Base-by-base conservation (phyloP, 202 grass and related monocot species). In the Zizania palustris region DNA sequence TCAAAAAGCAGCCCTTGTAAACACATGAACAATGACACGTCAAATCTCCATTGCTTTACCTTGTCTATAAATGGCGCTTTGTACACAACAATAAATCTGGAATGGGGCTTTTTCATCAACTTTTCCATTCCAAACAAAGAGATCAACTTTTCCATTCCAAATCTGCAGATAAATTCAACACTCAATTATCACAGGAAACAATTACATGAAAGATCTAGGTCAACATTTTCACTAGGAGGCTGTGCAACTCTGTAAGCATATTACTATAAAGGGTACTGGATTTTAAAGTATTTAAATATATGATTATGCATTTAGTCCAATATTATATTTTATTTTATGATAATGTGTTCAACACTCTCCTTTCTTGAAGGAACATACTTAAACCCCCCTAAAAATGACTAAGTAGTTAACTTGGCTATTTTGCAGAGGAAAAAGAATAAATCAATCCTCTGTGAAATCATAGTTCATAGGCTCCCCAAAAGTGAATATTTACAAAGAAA, bases 141-240 rank as follows among this genome's bases (percentile, higher is more conserved):
- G 65, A 67, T 14, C n/a, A 60, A 66, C 15, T 33, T 76, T 58
- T 51, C 37, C 67, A 7, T 39, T 28, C 49, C 36, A 72, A 71
- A 71, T 12, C 49, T 44, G 81, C n/a, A 56, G 70, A 88, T 60
- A 86, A 80, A 53, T 60, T 61, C 56, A 70, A 20, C 37, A 63
- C 45, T n/a, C 16, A 74, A 86, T 62, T 46, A 58, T 38, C 28
- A 28, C 28, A 28, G 28, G 28, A 28, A 28, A 28, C 28, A 28
- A 28, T 28, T 28, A 28, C 28, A 28, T 28, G 28, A 28, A 28
- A 28, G 28, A 28, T 28, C 28, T 28, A 28, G 28, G 45, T 68
- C 19, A 45, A 36, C 40, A 42, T 45, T 34, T 79, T 50, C 43
- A 45, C 38, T 46, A 34, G 28, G 5, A 13, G 10, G 34, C 59